Evolutionary conservation across 2,329 filamentous ascomycete species (phyloP).

Genomic region (Phyllosticta citribraziliensis): DNA sequence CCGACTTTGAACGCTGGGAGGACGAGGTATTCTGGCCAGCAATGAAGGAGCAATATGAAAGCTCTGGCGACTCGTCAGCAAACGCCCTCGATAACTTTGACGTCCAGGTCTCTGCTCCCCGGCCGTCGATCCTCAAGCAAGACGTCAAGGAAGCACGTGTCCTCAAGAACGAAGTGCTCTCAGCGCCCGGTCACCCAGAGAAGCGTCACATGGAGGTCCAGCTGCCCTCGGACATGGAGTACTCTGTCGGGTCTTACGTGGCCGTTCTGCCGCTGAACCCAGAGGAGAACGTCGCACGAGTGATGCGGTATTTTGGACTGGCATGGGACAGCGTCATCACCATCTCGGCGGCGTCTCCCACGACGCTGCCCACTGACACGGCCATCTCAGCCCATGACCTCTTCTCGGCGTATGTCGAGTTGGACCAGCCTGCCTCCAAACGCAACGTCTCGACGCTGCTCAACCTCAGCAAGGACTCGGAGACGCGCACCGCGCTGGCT

Average conservation of each 20-base stretch:
- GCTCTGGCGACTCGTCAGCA: slow-evolving; percentile 4
- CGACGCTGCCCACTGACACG: slow-evolving; percentile 54
- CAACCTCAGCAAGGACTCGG: slow-evolving; percentile 41
- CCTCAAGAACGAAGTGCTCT: slow-evolving; percentile 22
- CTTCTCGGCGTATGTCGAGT: slow-evolving; percentile 61
- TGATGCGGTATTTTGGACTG: slow-evolving; percentile 54
- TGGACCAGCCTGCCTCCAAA: slow-evolving; percentile 62
- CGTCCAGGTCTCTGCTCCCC: slow-evolving; percentile 25
- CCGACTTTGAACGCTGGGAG: slow-evolving; percentile 33
- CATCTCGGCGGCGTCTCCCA: slow-evolving; percentile 50
- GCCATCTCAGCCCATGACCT: slow-evolving; percentile 54
- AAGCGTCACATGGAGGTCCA: slow-evolving; percentile 20
- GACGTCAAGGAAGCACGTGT: slow-evolving; percentile 28
- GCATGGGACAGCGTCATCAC: slow-evolving; percentile 59
- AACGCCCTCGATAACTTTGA: slow-evolving; percentile 15
- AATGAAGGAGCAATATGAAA: slow-evolving; percentile 22
- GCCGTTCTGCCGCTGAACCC: slow-evolving; percentile 64
- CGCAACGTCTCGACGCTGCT: slow-evolving; percentile 44
- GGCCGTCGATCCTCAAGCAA: slow-evolving; percentile 26
- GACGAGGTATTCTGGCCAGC: slow-evolving; percentile 29
- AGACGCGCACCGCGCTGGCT: slow-evolving; percentile 40
- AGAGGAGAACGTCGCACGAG: slow-evolving; percentile 49
- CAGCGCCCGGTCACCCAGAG: slow-evolving; percentile 16
- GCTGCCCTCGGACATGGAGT: slow-evolving; percentile 42
- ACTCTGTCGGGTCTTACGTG: slow-evolving; percentile 67